Percentiles rank a stretch among this genome's conserved stretches.
phyloP scores from a whole-genome alignment of 139 green algal species.

The Nannochloris sp. region DNA sequence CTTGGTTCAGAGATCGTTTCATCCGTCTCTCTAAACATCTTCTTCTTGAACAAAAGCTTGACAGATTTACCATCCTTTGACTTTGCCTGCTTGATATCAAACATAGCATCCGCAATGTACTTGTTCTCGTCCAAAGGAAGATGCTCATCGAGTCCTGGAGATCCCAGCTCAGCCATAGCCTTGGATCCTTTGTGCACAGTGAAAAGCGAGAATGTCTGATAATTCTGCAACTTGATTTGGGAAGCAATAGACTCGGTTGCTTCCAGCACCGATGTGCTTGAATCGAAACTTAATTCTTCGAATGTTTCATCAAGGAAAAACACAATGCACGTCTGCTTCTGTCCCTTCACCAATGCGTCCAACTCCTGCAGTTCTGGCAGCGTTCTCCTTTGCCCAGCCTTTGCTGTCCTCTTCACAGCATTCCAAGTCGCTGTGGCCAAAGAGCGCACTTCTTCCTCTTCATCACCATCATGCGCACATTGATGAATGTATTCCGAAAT shows the following conservation, averaged over 20 bases:
- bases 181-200: conserved; percentile 46
- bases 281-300: conserved; percentile 86
- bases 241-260: conserved; percentile 75
- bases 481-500: conserved; percentile 83
- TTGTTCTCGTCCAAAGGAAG: conserved; percentile 85
- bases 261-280: conserved; percentile 79
- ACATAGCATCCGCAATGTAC: conserved; percentile 35
- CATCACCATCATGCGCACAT: conserved; percentile 43
- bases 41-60: conserved; percentile 94
- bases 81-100: conserved; percentile 51
- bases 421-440: conserved; percentile 59
- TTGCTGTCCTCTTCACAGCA: conserved; percentile 77
- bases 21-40: conserved; percentile 90
- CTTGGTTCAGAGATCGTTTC: conserved; percentile 88
- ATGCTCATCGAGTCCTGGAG: conserved; percentile 60
- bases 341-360: conserved; percentile 58
- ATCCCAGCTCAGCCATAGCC: conserved; percentile 21
- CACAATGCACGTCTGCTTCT: conserved; percentile 65
- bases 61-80: conserved; percentile 14
- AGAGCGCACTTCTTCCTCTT: conserved; percentile 21
- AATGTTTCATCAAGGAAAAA: conserved; percentile 97
- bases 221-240: conserved; percentile 88
- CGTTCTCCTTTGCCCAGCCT: conserved; percentile 72
- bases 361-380: conserved; percentile 62
- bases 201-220: conserved; percentile 92